Base-by-base conservation (phyloP, 1,284 basidiomycete genomes). In the Ceratobasidium sp. region DNA sequence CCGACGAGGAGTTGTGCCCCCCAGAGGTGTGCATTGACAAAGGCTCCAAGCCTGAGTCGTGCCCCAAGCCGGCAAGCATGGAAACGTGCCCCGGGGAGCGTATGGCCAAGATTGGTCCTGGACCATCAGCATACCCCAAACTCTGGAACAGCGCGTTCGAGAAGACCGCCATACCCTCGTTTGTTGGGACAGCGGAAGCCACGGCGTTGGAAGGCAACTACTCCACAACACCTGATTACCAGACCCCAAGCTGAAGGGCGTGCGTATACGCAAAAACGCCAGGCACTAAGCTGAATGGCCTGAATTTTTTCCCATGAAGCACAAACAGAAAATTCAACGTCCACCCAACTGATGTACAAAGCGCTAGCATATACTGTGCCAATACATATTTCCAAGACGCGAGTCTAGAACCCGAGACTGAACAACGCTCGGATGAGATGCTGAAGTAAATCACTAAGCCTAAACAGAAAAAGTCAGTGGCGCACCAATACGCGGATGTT, bases 1-100 rank as follows among this genome's bases (percentile, higher is more conserved):
- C 58, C 35, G n/a, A 61, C 58, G 37, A 61, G 7, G 60, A 63
- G 60, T 53, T 28, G 45, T 66, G 49, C 64, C 45, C 45, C 23
- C 26, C 64, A 15, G 4, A 28, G 64, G 64, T 15, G 28, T 17
- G 64, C 33, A 66, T 15, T 47, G 63, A 8, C 17, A 31, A 28
- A 26, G 37, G 11, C n/a, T 11, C 5, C 7, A 23, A 17, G 53
- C 6, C 37, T 13, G 20, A n/a, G n/a, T 4, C 45, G 47, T 49
- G 45, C 61, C 61, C 61, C 45, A 26, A 8, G 28, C 5, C 33
- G 47, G 49, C 47, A 49, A 2, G 49, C 8, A 54, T 37, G 15
- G 47, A 17, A 28, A 11, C 15, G 42, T 47, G 8, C 63, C 63
- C 63, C 63, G 17, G 1, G 63, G n/a, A 65, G 63, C 56, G 31